phyloP scores from a whole-genome alignment of 179 eudicot species.

The Gypsophila paniculata region DNA sequence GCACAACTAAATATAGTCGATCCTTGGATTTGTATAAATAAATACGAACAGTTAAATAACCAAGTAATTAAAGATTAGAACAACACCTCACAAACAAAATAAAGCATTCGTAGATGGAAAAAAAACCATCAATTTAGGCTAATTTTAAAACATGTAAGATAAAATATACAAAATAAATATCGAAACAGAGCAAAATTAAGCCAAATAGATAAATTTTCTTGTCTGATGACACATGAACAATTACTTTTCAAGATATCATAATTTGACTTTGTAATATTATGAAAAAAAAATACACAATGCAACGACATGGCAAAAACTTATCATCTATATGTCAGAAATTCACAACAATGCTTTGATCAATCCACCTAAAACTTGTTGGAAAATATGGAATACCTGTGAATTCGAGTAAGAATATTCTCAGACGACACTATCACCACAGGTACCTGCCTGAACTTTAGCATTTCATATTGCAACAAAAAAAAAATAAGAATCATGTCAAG shows the following conservation, averaged over 20 bases:
- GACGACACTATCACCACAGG: constrained; percentile 51
- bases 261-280: constrained; percentile 4
- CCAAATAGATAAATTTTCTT: too few relatives aligned
- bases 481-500: constrained; percentile 1
- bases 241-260: background rate
- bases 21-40: too few relatives aligned
- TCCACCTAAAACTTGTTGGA: background rate
- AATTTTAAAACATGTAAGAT: too few relatives aligned
- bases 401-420: constrained; percentile 44
- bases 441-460: constrained; percentile 35
- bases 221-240: constrained; percentile 25
- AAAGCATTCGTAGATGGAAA: too few relatives aligned
- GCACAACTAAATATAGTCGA: too few relatives aligned
- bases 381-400: constrained; percentile 30
- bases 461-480: constrained; percentile 33
- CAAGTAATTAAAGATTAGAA: too few relatives aligned
- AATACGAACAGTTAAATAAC: too few relatives aligned
- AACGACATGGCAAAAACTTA: constrained; percentile 8
- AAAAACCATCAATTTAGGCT: too few relatives aligned
- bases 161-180: too few relatives aligned
- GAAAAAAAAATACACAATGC: background rate
- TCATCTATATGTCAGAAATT: background rate
- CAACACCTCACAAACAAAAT: too few relatives aligned
- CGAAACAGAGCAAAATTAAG: too few relatives aligned
- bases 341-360: background rate